These are phyloP conservation scores for Aspergillus steynii DNA, from an alignment of 495 filamentous ascomycete genomes.

Conservation along the genomic window DNA sequence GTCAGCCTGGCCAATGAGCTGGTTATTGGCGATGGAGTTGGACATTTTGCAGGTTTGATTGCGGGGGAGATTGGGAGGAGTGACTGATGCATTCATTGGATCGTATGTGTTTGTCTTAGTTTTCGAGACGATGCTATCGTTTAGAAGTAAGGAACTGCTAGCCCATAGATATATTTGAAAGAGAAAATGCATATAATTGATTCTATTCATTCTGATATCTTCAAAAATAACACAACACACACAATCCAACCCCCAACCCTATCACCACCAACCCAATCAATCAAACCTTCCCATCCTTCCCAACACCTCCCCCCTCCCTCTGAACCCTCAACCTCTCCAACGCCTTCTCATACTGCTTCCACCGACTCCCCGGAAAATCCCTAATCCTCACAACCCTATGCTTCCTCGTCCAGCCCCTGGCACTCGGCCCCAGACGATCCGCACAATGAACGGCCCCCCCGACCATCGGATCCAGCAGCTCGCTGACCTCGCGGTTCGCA, in stretches of 20 bases:
- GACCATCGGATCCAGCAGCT: slow-evolving; percentile 19
- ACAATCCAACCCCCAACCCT: not conserved
- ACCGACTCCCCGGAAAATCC: slow-evolving; percentile 20
- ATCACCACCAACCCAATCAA: not conserved
- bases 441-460: slow-evolving; percentile 15
- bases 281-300: not conserved
- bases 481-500: slow-evolving; percentile 28
- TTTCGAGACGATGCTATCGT: too few species aligned
- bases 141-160: not conserved
- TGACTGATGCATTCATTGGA: not conserved
- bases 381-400: slow-evolving; percentile 18
- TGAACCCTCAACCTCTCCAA: slow-evolving; percentile 15
- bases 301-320: not conserved
- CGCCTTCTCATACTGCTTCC: slow-evolving; percentile 26
- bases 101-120: not conserved
- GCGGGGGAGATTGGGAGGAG: not conserved
- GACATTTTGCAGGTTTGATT: not conserved
- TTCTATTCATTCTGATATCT: not conserved
- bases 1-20: not conserved
- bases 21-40: not conserved
- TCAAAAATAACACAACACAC: not conserved
- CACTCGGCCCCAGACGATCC: slow-evolving; percentile 19
- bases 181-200: not conserved
- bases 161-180: not conserved
- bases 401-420: slow-evolving; percentile 30